Percentiles rank a stretch among this genome's conserved stretches.
Conservation (phyloP, 495 filamentous ascomycete genomes). For the Talaromyces ruber region DNA sequence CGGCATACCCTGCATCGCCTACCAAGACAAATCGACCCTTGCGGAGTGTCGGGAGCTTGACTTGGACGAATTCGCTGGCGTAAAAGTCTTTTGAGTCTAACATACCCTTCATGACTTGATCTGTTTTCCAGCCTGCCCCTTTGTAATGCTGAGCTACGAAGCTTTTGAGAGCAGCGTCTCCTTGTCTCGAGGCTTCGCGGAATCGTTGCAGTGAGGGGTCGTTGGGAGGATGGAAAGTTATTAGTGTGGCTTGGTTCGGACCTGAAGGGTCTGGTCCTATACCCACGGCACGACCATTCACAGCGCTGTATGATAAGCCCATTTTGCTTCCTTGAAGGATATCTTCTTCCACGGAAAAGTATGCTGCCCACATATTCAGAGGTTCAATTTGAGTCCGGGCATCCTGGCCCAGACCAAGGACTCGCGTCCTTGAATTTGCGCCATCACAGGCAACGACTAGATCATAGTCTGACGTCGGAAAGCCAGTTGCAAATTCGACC, state of each 20-base stretch:
- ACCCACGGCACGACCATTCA: conserved; percentile 25
- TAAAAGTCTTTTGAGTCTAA: conserved; percentile 38
- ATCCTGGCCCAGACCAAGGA: conserved; percentile 30
- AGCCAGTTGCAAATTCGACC: conserved; percentile 27
- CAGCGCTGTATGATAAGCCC: conserved; percentile 23
- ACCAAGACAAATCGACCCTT: conserved; percentile 30
- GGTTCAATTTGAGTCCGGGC: conserved; percentile 28
- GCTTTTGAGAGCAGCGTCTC: conserved; percentile 29
- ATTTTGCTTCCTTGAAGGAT: conserved; percentile 26
- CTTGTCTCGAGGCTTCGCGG: conserved; percentile 26
- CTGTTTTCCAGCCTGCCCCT: conserved; percentile 34
- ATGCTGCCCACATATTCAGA: conserved; percentile 30
- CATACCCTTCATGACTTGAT: conserved; percentile 29
- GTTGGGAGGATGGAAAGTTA: conserved; percentile 20
- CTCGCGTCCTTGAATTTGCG: conserved; percentile 37
- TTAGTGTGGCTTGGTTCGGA: conserved; percentile 19
- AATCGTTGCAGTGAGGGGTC: conserved; percentile 20
- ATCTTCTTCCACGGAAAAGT: conserved; percentile 29
- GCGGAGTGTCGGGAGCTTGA: conserved; percentile 25
- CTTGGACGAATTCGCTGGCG: conserved; percentile 33
- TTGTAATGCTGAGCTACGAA: conserved; percentile 25
- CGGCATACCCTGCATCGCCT: conserved; percentile 32
- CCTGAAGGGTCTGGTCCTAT: conserved; percentile 23
- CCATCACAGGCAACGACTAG: conserved; percentile 43
- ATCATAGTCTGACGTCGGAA: conserved; percentile 29